These are phyloP conservation scores for Alternaria longipes DNA, from an alignment of 2,329 filamentous ascomycete species.

Conservation along the genomic window DNA sequence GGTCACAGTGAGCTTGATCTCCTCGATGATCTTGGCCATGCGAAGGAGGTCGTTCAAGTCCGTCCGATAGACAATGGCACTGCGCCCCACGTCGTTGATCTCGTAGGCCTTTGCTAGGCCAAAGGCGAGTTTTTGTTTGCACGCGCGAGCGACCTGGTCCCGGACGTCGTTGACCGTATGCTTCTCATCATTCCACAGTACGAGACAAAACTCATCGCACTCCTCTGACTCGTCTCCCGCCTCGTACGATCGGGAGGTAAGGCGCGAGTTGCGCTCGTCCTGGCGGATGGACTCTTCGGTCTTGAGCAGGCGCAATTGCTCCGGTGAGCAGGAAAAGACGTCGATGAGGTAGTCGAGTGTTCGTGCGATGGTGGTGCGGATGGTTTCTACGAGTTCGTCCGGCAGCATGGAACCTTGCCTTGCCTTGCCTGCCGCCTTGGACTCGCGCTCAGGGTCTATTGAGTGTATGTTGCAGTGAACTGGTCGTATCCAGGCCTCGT, in stretches of 20 bases:
- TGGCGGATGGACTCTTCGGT: constrained; percentile 79
- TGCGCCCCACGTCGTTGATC: constrained; percentile 87
- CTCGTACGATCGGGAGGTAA: constrained; percentile 77
- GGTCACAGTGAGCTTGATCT: constrained; percentile 95
- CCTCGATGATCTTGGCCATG: constrained; percentile 87
- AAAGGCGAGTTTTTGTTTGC: constrained; percentile 73
- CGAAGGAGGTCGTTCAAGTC: constrained; percentile 77
- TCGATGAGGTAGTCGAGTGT: constrained; percentile 96
- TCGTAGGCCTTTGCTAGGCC: constrained; percentile 82
- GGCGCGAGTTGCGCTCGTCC: constrained; percentile 82
- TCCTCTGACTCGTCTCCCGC: constrained; percentile 67
- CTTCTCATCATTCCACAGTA: constrained; percentile 99
- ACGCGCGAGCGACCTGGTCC: constrained; percentile 89
- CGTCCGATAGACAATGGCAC: constrained; percentile 78
- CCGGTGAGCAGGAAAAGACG: constrained; percentile 96
- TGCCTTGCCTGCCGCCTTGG: constrained; percentile 65
- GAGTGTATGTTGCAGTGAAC: constrained; percentile 95
- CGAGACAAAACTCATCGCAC: constrained; percentile 79
- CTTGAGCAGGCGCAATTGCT: constrained; percentile 89
- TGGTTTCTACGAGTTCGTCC: constrained; percentile 76
- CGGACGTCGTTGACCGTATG: constrained; percentile 92
- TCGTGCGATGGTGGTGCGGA: constrained; percentile 85
- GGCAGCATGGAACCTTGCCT: constrained; percentile 68
- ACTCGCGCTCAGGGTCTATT: constrained; percentile 51
- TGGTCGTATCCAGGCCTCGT: constrained; percentile 89